phyloP scores from a whole-genome alignment of 495 filamentous ascomycete genomes.

The Choiromyces venosus region DNA sequence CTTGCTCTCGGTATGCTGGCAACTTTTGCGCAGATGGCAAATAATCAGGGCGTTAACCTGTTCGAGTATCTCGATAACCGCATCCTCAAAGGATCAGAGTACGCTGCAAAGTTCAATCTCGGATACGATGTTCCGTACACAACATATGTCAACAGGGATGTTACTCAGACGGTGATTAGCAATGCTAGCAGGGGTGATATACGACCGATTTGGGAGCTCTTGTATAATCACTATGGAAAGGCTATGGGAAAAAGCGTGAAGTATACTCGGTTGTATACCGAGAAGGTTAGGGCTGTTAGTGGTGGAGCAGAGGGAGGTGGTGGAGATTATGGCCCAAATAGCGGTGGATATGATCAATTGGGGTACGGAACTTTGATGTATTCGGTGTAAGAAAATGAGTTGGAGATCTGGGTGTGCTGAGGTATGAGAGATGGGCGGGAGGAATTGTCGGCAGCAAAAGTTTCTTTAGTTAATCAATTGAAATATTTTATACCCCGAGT shows the following conservation, averaged over 20 bases:
- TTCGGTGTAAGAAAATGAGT: not conserved
- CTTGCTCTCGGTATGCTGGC: slow-evolving; percentile 46
- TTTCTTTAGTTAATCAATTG: not conserved
- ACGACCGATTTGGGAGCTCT: slow-evolving; percentile 45
- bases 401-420: not conserved
- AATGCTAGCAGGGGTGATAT: slow-evolving; percentile 39
- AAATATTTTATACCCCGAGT: not conserved
- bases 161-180: slow-evolving; percentile 43
- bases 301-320: slow-evolving; percentile 44
- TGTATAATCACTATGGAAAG: slow-evolving; percentile 46
- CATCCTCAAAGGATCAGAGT: slow-evolving; percentile 46
- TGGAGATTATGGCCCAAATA: slow-evolving; percentile 43
- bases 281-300: slow-evolving; percentile 36
- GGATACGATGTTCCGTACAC: slow-evolving; percentile 47
- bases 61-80: slow-evolving; percentile 42
- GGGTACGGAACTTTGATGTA: slow-evolving; percentile 46
- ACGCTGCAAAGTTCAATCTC: slow-evolving; percentile 47
- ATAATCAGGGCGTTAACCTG: slow-evolving; percentile 47
- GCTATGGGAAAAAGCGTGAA: slow-evolving; percentile 38
- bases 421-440: not conserved
- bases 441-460: not conserved
- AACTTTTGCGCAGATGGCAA: slow-evolving; percentile 45
- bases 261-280: slow-evolving; percentile 42
- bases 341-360: slow-evolving; percentile 44
- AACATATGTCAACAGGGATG: slow-evolving; percentile 44